A percentile compares a stretch with the other conserved stretches of the same genome.
phyloP scores from a whole-genome alignment of 139 green algal genomes.

The Coccomyxa sp. region DNA sequence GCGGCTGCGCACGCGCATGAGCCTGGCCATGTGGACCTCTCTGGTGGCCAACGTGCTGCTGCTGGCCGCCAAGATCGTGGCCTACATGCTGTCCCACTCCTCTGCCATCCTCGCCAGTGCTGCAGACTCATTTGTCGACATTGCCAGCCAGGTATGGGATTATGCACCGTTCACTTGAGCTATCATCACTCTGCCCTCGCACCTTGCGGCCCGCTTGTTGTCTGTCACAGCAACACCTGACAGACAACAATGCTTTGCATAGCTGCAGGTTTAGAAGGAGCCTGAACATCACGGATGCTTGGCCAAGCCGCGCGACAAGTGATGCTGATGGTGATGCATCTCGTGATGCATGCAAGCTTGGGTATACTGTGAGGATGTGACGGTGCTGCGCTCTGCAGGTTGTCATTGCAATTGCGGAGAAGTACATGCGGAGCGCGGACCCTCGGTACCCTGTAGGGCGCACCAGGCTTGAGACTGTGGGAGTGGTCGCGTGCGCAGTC shows the following conservation, averaged over 20 bases:
- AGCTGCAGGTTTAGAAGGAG: no score
- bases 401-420: constrained; percentile 60
- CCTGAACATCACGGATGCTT: no score
- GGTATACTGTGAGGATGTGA: background rate
- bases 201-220: no score
- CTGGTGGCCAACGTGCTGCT: constrained; percentile 48
- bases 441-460: constrained; percentile 60
- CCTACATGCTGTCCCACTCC: constrained; percentile 35
- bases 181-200: no score
- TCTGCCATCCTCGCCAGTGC: constrained; percentile 59
- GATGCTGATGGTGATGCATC: no score
- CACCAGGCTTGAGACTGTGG: constrained; percentile 61
- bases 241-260: no score
- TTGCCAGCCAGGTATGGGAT: constrained; percentile 53
- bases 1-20: background rate
- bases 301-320: no score
- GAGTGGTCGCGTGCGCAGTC: constrained; percentile 43
- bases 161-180: no score
- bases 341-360: no score
- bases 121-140: constrained; percentile 64
- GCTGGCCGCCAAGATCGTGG: constrained; percentile 46
- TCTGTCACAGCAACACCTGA: no score
- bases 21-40: constrained; percentile 6
- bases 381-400: constrained; percentile 26
- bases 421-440: constrained; percentile 29